Evolutionary conservation across 2,329 filamentous ascomycete species (phyloP).

Genomic region (Lecanicillium sp.): DNA sequence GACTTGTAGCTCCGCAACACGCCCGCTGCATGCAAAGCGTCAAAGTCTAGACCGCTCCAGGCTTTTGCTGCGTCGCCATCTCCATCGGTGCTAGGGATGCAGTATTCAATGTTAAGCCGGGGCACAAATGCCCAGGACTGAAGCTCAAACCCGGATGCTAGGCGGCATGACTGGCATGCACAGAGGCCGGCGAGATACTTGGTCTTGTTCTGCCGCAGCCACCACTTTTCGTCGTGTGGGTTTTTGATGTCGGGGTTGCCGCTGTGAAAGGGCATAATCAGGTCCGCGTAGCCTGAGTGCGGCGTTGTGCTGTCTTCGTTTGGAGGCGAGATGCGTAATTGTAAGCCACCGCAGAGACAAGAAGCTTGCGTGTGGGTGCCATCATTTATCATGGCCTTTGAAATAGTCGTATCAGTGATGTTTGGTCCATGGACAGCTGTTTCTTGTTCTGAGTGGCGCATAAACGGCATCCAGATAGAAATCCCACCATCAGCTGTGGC

Average conservation of each 20-base stretch:
- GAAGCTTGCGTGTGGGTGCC: slow-evolving; percentile 15
- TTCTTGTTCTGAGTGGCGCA: no score
- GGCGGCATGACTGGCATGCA: slow-evolving; percentile 54
- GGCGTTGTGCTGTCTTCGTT: slow-evolving; percentile 34
- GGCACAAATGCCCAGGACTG: slow-evolving; percentile 61
- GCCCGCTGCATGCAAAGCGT: slow-evolving; percentile 23
- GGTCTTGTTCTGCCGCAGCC: slow-evolving; percentile 38
- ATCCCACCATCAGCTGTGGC: neutral
- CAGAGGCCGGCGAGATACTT: slow-evolving; percentile 55
- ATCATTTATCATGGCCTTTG: neutral
- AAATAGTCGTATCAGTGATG: no score
- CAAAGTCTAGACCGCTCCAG: slow-evolving; percentile 24
- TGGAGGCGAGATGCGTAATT: slow-evolving; percentile 51
- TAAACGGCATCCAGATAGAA: neutral
- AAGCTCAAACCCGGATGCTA: slow-evolving; percentile 53
- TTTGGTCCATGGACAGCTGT: no score
- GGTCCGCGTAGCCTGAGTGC: slow-evolving; percentile 43
- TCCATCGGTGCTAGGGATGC: slow-evolving; percentile 11
- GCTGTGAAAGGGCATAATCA: slow-evolving; percentile 41
- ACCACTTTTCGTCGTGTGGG: slow-evolving; percentile 48
- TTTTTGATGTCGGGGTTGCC: slow-evolving; percentile 29
- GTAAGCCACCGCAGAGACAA: slow-evolving; percentile 33
- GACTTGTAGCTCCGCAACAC: slow-evolving; percentile 47
- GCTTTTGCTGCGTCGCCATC: neutral
- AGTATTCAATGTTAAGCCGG: slow-evolving; percentile 45